Evolutionary conservation across 345 rosid genomes (phyloP).

Genomic region (Zanthoxylum bungeanum): DNA sequence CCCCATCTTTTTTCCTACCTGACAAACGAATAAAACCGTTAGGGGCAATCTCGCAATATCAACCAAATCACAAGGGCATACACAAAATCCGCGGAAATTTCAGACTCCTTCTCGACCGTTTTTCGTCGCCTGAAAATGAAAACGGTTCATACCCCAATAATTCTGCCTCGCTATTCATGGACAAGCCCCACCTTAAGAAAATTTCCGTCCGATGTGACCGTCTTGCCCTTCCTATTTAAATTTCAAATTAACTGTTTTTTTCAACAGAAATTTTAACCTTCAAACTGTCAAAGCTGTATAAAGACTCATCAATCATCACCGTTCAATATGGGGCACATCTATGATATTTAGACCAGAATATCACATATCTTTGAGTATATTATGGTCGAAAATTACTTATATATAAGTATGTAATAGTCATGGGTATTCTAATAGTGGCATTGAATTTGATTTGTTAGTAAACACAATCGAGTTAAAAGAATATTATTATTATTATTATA

Average conservation of each 20-base stretch:
- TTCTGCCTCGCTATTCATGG: conserved; percentile 18
- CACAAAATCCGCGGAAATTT: conserved; percentile 42
- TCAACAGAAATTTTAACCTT: too few species aligned
- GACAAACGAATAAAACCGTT: conserved; percentile 48
- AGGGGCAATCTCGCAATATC: conserved; percentile 36
- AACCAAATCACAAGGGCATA: background rate
- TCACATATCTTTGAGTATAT: too few species aligned
- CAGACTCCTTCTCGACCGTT: conserved; percentile 37
- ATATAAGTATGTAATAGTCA: too few species aligned
- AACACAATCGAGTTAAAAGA: too few species aligned
- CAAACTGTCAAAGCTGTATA: too few species aligned
- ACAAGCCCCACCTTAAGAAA: conserved; percentile 7
- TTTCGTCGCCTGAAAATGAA: conserved; percentile 32
- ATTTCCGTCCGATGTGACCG: background rate
- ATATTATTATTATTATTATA: too few species aligned
- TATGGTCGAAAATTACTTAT: too few species aligned
- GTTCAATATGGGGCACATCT: too few species aligned
- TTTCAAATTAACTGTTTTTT: background rate
- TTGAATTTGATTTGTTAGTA: too few species aligned
- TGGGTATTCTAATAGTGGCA: too few species aligned
- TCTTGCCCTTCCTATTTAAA: conserved; percentile 8
- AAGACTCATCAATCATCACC: too few species aligned
- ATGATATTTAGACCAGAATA: too few species aligned
- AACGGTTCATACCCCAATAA: conserved; percentile 24
- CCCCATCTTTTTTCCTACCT: conserved; percentile 3